Percentiles rank a stretch among this genome's conserved stretches.
Evolutionary conservation across 169 alveolate species (phyloP).

Genomic region (Eimeria zaria): DNA sequence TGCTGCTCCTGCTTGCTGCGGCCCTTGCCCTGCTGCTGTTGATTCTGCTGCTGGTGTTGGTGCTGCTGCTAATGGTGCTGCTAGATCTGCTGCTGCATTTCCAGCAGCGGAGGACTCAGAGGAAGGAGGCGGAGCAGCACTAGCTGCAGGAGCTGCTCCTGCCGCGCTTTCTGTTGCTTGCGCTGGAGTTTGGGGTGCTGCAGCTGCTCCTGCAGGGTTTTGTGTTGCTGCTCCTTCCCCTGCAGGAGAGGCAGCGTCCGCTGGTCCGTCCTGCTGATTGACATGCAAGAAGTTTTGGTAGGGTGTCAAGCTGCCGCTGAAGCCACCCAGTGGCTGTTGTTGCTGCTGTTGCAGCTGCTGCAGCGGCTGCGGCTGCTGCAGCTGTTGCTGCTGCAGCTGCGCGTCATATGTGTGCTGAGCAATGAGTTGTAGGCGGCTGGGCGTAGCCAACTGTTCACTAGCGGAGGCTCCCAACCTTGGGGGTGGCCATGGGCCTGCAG

Average conservation of each 20-base stretch:
- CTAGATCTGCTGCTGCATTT: neutral
- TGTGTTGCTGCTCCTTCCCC: slow-evolving; percentile 45
- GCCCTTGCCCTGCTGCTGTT: slow-evolving; percentile 29
- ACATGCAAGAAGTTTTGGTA: slow-evolving; percentile 2
- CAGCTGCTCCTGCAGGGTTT: slow-evolving; percentile 1
- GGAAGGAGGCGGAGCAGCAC: neutral
- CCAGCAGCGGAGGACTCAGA: slow-evolving; percentile 7
- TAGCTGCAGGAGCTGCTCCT: neutral
- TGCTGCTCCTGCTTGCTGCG: slow-evolving; percentile 1
- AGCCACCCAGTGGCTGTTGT: neutral
- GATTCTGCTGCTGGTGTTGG: neutral
- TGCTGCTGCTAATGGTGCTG: slow-evolving; percentile 27
- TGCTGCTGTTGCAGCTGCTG: slow-evolving; percentile 41
- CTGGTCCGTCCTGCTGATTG: neutral
- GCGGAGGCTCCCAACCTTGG: slow-evolving; percentile 12
- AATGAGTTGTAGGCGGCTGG: slow-evolving; percentile 35
- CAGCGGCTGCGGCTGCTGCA: slow-evolving; percentile 3
- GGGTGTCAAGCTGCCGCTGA: neutral
- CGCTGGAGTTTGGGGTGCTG: neutral
- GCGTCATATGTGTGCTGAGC: slow-evolving; percentile 30
- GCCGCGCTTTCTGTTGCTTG: neutral
- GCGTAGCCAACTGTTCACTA: neutral
- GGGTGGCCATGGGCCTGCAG: neutral
- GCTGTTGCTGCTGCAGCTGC: slow-evolving; percentile 5
- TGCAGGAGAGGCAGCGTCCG: neutral